phyloP scores from a whole-genome alignment of 495 filamentous ascomycete species.

The Astrocystis sublimbata region DNA sequence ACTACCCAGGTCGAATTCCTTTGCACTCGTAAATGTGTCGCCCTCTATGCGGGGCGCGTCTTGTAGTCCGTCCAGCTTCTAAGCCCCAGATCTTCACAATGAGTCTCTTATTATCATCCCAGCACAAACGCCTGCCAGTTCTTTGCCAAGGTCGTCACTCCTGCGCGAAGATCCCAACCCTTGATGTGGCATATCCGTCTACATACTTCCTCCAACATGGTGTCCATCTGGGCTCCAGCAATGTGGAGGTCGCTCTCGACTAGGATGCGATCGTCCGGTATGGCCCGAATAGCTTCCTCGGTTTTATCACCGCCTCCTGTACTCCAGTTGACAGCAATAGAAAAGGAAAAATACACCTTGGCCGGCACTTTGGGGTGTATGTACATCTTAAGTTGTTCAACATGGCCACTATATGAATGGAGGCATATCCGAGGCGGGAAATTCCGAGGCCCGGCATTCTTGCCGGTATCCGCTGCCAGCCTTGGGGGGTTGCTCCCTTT shows the following conservation, averaged over 20 bases:
- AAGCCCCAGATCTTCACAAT: no score
- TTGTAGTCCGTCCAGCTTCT: no score
- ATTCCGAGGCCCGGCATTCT: slow-evolving; percentile 41
- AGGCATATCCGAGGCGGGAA: slow-evolving; percentile 92
- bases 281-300: slow-evolving; percentile 63
- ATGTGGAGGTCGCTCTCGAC: slow-evolving; percentile 89
- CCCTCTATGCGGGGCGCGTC: no score
- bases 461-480: not conserved
- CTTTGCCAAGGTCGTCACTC: slow-evolving; percentile 63
- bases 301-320: slow-evolving; percentile 50
- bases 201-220: slow-evolving; percentile 69
- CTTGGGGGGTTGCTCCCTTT: slow-evolving; percentile 13
- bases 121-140: slow-evolving; percentile 86
- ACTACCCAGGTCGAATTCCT: no score
- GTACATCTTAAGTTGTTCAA: slow-evolving; percentile 76
- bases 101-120: slow-evolving; percentile 53
- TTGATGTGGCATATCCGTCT: slow-evolving; percentile 73
- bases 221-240: slow-evolving; percentile 83
- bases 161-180: slow-evolving; percentile 73
- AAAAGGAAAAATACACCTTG: slow-evolving; percentile 87
- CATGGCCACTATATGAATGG: slow-evolving; percentile 88
- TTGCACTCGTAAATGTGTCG: no score
- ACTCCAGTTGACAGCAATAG: slow-evolving; percentile 75
- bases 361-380: slow-evolving; percentile 71
- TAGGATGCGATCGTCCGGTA: slow-evolving; percentile 78